Conservation (phyloP, 2,329 filamentous ascomycete species). For the Zymoseptoria tritici region DNA sequence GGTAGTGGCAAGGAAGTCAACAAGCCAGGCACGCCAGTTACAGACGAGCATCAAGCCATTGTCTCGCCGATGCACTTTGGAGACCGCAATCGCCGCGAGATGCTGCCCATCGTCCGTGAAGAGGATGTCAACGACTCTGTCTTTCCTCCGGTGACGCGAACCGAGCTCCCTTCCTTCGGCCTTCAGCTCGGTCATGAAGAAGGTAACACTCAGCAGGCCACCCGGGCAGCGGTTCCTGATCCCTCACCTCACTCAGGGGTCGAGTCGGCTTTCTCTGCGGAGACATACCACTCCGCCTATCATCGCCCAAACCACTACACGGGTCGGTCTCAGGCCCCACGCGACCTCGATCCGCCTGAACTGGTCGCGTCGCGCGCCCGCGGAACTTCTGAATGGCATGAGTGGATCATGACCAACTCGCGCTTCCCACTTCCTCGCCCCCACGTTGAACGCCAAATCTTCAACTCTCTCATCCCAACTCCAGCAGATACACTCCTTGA, state of each 20-base stretch:
- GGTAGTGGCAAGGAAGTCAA: neutral
- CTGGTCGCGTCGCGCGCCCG: neutral
- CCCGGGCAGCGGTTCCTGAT: too few relatives aligned
- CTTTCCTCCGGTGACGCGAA: too few relatives aligned
- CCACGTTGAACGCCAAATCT: neutral
- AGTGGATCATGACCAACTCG: neutral
- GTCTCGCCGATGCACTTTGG: too few relatives aligned
- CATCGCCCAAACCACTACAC: neutral
- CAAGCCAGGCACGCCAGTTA: neutral
- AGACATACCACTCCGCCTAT: neutral
- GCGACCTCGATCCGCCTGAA: neutral
- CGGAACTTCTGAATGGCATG: neutral
- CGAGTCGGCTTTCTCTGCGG: neutral
- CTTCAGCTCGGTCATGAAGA: too few relatives aligned
- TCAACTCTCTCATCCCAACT: neutral
- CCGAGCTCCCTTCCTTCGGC: too few relatives aligned
- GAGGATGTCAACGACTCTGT: too few relatives aligned
- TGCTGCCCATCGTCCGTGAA: too few relatives aligned
- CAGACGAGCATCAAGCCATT: too few relatives aligned
- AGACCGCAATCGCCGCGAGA: too few relatives aligned
- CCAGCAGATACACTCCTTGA: neutral
- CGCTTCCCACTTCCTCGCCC: neutral
- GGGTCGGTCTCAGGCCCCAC: neutral
- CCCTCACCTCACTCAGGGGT: too few relatives aligned
- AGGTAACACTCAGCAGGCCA: too few relatives aligned